These are phyloP conservation scores for Corylus avellana DNA, from an alignment of 306 rosid genomes.

Conservation along the genomic window DNA sequence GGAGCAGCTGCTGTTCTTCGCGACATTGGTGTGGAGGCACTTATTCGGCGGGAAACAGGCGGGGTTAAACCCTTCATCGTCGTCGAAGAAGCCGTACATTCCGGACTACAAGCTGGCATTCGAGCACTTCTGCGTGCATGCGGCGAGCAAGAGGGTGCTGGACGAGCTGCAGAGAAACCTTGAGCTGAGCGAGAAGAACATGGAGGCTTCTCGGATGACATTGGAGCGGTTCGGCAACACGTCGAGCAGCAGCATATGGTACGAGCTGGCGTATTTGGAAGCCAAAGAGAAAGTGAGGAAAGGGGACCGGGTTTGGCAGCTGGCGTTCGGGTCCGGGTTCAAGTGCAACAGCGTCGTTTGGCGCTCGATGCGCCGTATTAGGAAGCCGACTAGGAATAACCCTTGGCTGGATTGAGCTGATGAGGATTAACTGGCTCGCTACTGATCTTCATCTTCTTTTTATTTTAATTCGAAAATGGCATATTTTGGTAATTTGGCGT, in stretches of 20 bases:
- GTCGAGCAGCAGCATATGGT: conserved; percentile 96
- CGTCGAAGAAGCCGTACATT: conserved; percentile 71
- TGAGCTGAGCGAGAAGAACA: conserved; percentile 73
- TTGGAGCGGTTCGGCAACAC: conserved; percentile 92
- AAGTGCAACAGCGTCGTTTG: conserved; percentile 92
- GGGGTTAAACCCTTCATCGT: conserved; percentile 6
- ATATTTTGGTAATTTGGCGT: no score
- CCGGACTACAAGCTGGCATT: conserved; percentile 93
- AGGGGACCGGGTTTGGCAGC: conserved; percentile 92
- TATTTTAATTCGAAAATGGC: no score
- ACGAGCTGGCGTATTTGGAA: conserved; percentile 88
- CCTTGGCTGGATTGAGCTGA: conserved; percentile 71
- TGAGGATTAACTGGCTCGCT: no score
- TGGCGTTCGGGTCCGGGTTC: conserved; percentile 94
- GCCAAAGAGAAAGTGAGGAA: conserved; percentile 73
- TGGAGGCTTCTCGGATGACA: conserved; percentile 90
- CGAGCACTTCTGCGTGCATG: conserved; percentile 92
- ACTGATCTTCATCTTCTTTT: no score
- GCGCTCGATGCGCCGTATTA: conserved; percentile 61
- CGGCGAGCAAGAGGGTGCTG: conserved; percentile 74
- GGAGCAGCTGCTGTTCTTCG: conserved; percentile 85
- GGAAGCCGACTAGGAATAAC: conserved; percentile 57
- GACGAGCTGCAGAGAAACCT: conserved; percentile 88
- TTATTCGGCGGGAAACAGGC: conserved; percentile 48
- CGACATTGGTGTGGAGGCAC: conserved; percentile 69